Evolutionary conservation across 768 basidiomycete species (phyloP).

Genomic region (Cytidiella melzeri): DNA sequence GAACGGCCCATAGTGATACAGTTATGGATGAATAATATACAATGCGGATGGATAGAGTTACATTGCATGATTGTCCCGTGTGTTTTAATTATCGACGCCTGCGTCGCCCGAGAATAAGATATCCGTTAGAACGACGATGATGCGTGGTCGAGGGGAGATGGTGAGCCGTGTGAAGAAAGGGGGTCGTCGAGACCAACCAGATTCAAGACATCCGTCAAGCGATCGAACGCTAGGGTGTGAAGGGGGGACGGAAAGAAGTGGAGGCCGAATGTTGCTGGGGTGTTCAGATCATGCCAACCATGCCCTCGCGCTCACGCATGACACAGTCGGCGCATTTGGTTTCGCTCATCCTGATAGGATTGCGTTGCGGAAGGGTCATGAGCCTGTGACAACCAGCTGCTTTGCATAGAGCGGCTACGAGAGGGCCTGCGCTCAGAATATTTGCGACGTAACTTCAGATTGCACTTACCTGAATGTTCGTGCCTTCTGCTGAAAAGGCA

Average conservation of each 20-base stretch:
- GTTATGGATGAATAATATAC: not conserved
- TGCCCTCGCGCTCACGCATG: constrained; percentile 23
- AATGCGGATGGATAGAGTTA: not conserved
- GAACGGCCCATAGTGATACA: not conserved
- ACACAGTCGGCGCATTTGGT: constrained; percentile 34
- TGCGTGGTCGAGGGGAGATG: not conserved
- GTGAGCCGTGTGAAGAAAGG: not conserved
- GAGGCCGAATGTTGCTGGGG: not conserved
- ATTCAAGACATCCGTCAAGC: too few relatives aligned
- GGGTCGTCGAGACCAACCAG: too few relatives aligned
- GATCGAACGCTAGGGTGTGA: too few relatives aligned
- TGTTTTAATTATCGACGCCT: not conserved
- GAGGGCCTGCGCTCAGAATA: constrained; percentile 2
- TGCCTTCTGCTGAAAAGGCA: constrained; percentile 72
- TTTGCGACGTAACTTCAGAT: not conserved
- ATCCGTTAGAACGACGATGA: not conserved
- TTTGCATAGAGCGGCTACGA: constrained; percentile 32
- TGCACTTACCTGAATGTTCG: constrained; percentile 42
- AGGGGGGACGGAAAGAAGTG: not conserved
- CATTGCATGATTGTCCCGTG: not conserved
- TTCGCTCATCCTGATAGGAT: constrained; percentile 66
- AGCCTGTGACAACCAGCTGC: constrained; percentile 50
- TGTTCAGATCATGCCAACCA: constrained; percentile 15
- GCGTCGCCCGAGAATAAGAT: not conserved
- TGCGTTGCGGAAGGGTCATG: constrained; percentile 63